Base-by-base conservation (phyloP, 2,329 filamentous ascomycete genomes). In the Waltergamsia citrina region DNA sequence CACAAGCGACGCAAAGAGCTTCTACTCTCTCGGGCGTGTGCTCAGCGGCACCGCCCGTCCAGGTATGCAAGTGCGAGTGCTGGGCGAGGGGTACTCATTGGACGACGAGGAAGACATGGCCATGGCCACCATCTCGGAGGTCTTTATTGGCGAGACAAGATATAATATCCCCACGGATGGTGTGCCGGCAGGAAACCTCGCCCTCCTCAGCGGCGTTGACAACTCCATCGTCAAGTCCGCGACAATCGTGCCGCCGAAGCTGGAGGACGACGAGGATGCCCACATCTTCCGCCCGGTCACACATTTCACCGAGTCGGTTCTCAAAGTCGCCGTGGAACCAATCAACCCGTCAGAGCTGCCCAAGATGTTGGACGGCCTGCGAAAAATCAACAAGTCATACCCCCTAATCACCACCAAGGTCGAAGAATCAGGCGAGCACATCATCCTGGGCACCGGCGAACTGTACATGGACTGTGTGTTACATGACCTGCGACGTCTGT, bases 381-480 rank as follows among this genome's bases (percentile, higher is more conserved):
- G 92, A 33, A 95, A 94, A 53, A 83, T 98, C 60, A 94, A 95
- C 68, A 98, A 98, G 60, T 94, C 85, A 48, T 98, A 96, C 48
- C 92, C 92, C 20, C 71, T 98, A 18, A 85, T 96, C 47, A 85
- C 84, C 10, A 98, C 92, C 5, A 96, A 96, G 57, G 92, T 98
- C 4, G 92, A 98, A 56, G 92, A 98, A 60, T 95, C 87, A 2
- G 92, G 92, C 33, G 92, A 98, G 59, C 92, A 98, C 53, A 81
- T 98, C 43, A 72, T 98, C 30, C 74, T 98, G 5, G 92, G 92
- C 17, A 98, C 92, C 1, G 92, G 92, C 39, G 92, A 98, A 57
- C 69, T 98, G n/a, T 98, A 98, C 64, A 96, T 98, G 88, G 92
- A 98, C 56, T 98, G 92, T 50, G 90, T 98, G 4, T 70, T 98